These are phyloP conservation scores for Coniella vitis DNA, from an alignment of 2,329 filamentous ascomycete species.

Conservation along the genomic window DNA sequence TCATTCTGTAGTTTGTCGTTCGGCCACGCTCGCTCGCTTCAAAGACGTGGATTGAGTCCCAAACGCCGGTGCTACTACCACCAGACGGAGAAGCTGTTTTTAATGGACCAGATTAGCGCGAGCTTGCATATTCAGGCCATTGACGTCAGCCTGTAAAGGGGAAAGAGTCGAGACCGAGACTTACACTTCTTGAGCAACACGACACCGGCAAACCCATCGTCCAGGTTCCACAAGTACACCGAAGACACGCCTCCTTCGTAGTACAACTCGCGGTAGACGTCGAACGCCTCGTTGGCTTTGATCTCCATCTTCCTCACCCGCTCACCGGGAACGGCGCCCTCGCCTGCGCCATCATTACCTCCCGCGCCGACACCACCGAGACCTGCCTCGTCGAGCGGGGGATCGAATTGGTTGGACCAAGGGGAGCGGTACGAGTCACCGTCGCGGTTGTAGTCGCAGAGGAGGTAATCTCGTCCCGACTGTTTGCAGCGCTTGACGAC, in stretches of 20 bases:
- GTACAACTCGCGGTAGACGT: slow-evolving; percentile 93
- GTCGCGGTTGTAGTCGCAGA: slow-evolving; percentile 99
- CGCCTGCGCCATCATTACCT: slow-evolving; percentile 54
- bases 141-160: not conserved
- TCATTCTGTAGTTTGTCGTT: slow-evolving; percentile 94
- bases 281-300: slow-evolving; percentile 90
- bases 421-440: slow-evolving; percentile 95
- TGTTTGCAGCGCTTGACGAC: slow-evolving; percentile 78
- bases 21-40: slow-evolving; percentile 90
- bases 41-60: slow-evolving; percentile 99
- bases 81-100: slow-evolving; percentile 53
- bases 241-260: slow-evolving; percentile 94
- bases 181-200: slow-evolving; percentile 90
- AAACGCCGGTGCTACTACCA: slow-evolving; percentile 66
- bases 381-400: slow-evolving; percentile 62
- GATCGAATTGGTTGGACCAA: slow-evolving; percentile 99
- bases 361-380: slow-evolving; percentile 44
- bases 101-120: not conserved
- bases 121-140: not conserved
- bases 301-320: slow-evolving; percentile 90
- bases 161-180: too few species aligned
- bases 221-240: slow-evolving; percentile 97
- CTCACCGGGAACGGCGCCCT: slow-evolving; percentile 84
- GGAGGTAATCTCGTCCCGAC: slow-evolving; percentile 88
- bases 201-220: slow-evolving; percentile 95